These are phyloP conservation scores for Colletotrichum navitas DNA, from an alignment of 2,329 filamentous ascomycete genomes.

Conservation along the genomic window DNA sequence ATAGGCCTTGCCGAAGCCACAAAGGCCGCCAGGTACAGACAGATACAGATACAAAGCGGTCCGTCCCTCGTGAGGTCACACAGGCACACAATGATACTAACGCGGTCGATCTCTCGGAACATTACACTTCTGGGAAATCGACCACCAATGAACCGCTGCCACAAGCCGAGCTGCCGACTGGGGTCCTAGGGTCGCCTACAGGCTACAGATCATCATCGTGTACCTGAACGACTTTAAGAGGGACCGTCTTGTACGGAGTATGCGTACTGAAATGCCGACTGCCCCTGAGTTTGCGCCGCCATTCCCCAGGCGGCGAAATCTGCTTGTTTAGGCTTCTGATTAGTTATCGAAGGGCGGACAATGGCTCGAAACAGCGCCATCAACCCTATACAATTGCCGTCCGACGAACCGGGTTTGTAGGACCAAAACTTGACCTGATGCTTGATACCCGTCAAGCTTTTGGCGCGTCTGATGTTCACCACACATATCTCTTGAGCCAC, in stretches of 20 bases:
- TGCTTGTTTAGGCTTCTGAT: conserved; percentile 7
- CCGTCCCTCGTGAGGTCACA: no score
- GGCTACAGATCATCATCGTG: neutral
- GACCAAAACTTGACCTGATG: neutral
- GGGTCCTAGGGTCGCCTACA: conserved; percentile 18
- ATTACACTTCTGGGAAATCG: neutral
- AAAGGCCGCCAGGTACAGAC: no score
- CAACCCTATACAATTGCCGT: neutral
- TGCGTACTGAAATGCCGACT: conserved; percentile 9
- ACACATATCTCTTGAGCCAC: neutral
- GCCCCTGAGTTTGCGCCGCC: conserved; percentile 24
- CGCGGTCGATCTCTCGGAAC: no score
- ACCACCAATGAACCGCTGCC: conserved; percentile 28
- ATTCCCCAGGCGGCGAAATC: conserved; percentile 31
- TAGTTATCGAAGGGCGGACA: neutral
- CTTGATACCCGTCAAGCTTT: conserved; percentile 5
- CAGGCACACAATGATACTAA: no score
- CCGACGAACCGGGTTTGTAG: neutral
- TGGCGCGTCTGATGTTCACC: conserved; percentile 12
- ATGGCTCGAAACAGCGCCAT: neutral
- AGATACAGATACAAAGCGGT: no score
- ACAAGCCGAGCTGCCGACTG: conserved; percentile 36
- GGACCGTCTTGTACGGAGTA: neutral
- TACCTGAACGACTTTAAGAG: conserved; percentile 11
- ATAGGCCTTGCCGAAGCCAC: conserved; percentile 2